Evolutionary conservation across 192 early-diverging fungal species (phyloP).

Genomic region (Backusella liffmaniae): DNA sequence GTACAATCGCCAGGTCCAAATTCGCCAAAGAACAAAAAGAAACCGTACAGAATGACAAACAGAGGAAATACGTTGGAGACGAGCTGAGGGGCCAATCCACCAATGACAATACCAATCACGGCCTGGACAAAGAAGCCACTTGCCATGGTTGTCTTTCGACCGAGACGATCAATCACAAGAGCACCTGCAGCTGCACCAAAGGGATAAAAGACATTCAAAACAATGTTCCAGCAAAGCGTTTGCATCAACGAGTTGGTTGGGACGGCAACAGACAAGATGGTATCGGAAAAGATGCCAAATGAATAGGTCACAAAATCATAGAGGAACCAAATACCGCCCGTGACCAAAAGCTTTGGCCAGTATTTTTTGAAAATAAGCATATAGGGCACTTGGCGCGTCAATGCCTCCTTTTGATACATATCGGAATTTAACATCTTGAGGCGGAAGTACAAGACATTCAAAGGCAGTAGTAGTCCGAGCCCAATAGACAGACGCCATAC

Average conservation of each 20-base stretch:
- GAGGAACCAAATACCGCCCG: conserved; percentile 46
- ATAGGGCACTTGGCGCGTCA: conserved; percentile 49
- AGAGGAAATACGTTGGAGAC: conserved; percentile 38
- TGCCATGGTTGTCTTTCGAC: conserved; percentile 52
- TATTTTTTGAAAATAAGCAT: conserved; percentile 46
- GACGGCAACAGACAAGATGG: conserved; percentile 21
- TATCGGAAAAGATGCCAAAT: conserved; percentile 35
- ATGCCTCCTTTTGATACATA: conserved; percentile 46
- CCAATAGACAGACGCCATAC: conserved; percentile 54
- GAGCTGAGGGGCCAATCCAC: conserved; percentile 37
- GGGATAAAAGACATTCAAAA: conserved; percentile 52
- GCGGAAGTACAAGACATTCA: conserved; percentile 52
- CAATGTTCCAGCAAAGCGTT: conserved; percentile 50
- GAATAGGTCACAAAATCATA: conserved; percentile 42
- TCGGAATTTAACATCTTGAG: conserved; percentile 57
- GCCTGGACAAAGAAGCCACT: conserved; percentile 51
- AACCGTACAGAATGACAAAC: conserved; percentile 56
- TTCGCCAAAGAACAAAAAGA: conserved; percentile 52
- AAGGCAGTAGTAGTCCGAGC: conserved; percentile 44
- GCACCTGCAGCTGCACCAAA: conserved; percentile 50
- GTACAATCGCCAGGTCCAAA: conserved; percentile 55
- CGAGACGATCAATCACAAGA: conserved; percentile 38
- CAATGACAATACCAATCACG: conserved; percentile 42
- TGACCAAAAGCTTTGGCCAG: conserved; percentile 51
- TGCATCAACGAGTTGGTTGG: conserved; percentile 42